Evolutionary conservation across 1,139 yeast genomes (phyloP).

Genomic region (Hemisphaericaspora subhashii): DNA sequence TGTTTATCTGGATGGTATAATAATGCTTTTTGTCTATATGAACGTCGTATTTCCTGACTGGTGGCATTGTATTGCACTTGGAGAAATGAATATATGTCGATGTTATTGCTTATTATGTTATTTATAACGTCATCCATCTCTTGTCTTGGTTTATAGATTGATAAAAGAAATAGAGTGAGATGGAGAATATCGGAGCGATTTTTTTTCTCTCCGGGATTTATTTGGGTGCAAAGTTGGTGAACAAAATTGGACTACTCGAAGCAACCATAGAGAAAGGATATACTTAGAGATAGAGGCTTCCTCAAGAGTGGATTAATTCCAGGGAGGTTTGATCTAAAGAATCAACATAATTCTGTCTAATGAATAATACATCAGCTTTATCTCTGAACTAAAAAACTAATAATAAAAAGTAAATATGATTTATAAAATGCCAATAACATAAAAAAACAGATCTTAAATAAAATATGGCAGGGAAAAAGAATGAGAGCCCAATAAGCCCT

Average conservation of each 20-base stretch:
- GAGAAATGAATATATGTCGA: slow-evolving; percentile 37
- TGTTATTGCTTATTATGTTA: slow-evolving; percentile 27
- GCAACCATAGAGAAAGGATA: too few species aligned
- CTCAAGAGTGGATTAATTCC: too few species aligned
- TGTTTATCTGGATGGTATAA: slow-evolving; percentile 67
- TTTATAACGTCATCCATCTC: slow-evolving; percentile 19
- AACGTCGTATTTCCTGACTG: slow-evolving; percentile 69
- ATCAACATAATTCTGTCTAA: too few species aligned
- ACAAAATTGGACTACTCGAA: too few species aligned
- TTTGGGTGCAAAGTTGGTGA: too few species aligned
- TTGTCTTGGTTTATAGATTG: neutral
- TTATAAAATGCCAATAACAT: slow-evolving; percentile 3
- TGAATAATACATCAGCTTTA: neutral
- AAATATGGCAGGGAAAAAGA: neutral
- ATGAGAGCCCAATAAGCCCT: neutral
- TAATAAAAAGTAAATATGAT: slow-evolving; percentile 1
- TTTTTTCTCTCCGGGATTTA: too few species aligned
- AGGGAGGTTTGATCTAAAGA: too few species aligned
- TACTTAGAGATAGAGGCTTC: too few species aligned
- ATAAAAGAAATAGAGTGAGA: too few species aligned
- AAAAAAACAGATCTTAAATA: neutral
- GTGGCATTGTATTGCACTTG: slow-evolving; percentile 26
- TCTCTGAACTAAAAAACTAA: neutral
- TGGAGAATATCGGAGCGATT: too few species aligned
- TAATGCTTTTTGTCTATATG: slow-evolving; percentile 79